Conservation (phyloP, 2,329 filamentous ascomycete species). For the Calonectria montana region DNA sequence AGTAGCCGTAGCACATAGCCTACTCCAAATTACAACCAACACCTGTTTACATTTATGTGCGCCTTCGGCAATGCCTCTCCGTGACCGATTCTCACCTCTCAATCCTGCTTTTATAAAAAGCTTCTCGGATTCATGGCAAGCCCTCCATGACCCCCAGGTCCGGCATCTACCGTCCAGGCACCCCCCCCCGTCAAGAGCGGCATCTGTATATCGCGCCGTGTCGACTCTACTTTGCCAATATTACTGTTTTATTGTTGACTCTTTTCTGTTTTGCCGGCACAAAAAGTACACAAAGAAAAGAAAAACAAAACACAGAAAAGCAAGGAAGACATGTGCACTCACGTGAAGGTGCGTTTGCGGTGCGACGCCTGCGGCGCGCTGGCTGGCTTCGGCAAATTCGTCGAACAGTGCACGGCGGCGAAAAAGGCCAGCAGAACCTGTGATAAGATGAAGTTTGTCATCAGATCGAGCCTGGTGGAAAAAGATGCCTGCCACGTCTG, state of each 20-base stretch:
- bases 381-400: slow-evolving; percentile 5
- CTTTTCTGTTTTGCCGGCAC: too few species aligned
- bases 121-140: not conserved
- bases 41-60: not conserved
- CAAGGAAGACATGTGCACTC: slow-evolving; percentile 3
- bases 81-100: not conserved
- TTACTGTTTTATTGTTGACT: not conserved
- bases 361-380: slow-evolving; percentile 8
- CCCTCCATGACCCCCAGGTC: not conserved
- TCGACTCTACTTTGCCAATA: too few species aligned
- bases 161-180: not conserved
- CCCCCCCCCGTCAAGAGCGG: not conserved
- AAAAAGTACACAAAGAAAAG: not conserved
- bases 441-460: not conserved
- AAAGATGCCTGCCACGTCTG: slow-evolving; percentile 2
- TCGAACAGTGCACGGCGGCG: slow-evolving; percentile 10
- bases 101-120: not conserved
- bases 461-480: not conserved
- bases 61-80: not conserved
- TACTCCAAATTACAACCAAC: not conserved
- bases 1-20: not conserved
- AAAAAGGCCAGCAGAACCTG: not conserved
- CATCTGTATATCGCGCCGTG: not conserved
- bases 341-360: slow-evolving; percentile 9
- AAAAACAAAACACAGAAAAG: not conserved